These are phyloP conservation scores for Fagus crenata DNA, from an alignment of 306 rosid genomes.

Conservation along the genomic window DNA sequence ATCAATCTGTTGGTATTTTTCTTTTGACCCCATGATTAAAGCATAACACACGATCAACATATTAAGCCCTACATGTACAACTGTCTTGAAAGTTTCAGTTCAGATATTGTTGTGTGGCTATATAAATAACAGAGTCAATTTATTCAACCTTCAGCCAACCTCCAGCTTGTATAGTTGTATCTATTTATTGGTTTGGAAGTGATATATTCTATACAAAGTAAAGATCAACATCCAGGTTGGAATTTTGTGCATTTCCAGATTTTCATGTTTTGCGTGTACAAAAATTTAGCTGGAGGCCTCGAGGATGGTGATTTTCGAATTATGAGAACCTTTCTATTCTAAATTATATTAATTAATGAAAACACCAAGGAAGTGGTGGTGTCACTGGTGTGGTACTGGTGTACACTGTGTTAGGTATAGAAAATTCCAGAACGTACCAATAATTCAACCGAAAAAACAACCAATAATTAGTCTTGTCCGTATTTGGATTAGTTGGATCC, in stretches of 20 bases:
- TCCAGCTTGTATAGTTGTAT: not conserved
- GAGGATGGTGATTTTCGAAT: not conserved
- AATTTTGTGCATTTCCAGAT: not conserved
- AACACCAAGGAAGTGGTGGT: not conserved
- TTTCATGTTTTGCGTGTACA: not conserved
- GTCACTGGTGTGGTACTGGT: not conserved
- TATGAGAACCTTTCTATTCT: not conserved
- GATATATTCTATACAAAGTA: not conserved
- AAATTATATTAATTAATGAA: not conserved
- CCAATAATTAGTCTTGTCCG: not conserved
- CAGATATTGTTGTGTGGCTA: not conserved
- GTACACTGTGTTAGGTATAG: not conserved
- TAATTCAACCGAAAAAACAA: not conserved
- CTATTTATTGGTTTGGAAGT: not conserved
- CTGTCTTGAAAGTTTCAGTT: not conserved
- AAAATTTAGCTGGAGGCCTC: not conserved
- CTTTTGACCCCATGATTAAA: not conserved
- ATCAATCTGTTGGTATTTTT: not conserved
- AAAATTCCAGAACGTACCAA: not conserved
- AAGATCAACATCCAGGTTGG: not conserved
- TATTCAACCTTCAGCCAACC: no score
- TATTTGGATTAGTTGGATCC: not conserved
- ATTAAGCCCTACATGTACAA: not conserved
- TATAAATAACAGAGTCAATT: no score
- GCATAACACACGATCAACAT: not conserved